These are phyloP conservation scores for Tetrapisispora fleetii DNA, from an alignment of 805 yeast genomes.

Conservation along the genomic window DNA sequence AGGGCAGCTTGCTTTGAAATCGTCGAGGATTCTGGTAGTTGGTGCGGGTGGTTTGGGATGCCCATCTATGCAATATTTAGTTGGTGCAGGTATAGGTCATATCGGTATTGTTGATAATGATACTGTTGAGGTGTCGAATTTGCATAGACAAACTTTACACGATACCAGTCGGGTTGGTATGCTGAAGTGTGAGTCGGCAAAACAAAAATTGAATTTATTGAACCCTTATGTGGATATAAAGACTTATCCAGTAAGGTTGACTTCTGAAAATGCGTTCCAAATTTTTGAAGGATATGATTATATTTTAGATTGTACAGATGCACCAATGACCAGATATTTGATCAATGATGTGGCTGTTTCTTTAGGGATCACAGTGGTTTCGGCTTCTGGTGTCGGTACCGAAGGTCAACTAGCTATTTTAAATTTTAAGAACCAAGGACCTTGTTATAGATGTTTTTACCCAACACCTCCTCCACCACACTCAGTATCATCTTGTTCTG, in stretches of 20 bases:
- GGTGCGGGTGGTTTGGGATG: slow-evolving; percentile 98
- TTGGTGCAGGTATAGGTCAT: slow-evolving; percentile 79
- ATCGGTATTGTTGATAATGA: slow-evolving; percentile 88
- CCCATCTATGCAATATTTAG: slow-evolving; percentile 76
- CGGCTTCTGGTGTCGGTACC: slow-evolving; percentile 84
- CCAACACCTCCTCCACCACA: slow-evolving; percentile 86
- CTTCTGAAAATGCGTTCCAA: slow-evolving; percentile 48
- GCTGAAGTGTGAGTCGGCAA: slow-evolving; percentile 75
- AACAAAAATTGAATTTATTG: slow-evolving; percentile 37
- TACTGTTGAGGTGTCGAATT: slow-evolving; percentile 69
- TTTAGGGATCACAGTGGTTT: slow-evolving; percentile 59
- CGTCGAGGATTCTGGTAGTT: slow-evolving; percentile 56
- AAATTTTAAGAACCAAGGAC: slow-evolving; percentile 59
- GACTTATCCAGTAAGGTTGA: slow-evolving; percentile 44
- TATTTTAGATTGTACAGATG: slow-evolving; percentile 89
- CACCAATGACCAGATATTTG: slow-evolving; percentile 78
- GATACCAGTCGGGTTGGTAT: slow-evolving; percentile 54
- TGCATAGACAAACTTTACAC: slow-evolving; percentile 86
- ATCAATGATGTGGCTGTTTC: slow-evolving; percentile 77
- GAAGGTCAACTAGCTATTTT: slow-evolving; percentile 84
- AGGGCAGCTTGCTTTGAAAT: slow-evolving; percentile 48
- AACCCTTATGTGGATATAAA: slow-evolving; percentile 59
- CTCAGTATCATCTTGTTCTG: slow-evolving; percentile 75
- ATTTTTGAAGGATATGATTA: slow-evolving; percentile 60
- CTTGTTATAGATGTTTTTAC: slow-evolving; percentile 90